Base-by-base conservation (phyloP, 1,284 basidiomycete genomes). In the Puccinia coronata region DNA sequence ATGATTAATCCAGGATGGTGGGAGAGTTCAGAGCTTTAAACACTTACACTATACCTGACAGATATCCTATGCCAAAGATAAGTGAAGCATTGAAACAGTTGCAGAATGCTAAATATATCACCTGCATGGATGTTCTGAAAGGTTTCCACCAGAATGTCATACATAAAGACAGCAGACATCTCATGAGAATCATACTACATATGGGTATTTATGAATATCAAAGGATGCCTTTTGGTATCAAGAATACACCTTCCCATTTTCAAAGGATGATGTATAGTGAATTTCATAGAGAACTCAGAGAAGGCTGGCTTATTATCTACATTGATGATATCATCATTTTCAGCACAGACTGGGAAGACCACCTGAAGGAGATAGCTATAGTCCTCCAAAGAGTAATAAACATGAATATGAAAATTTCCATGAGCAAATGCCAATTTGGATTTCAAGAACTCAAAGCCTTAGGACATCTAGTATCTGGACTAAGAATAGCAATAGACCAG, bases 311-410 rank as follows among this genome's bases (percentile, higher is more conserved):
- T 23, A 59, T 75, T 2, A 57, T 75, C 1, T 61, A 75, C 28
- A 75, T 75, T 59, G 73, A 75, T 61, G 73, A 75, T 43, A 75
- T 75, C 14, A 75, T 75, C 9, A 61, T 75, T 1, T 75, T 75
- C 25, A 39, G 11, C 23, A 47, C 23, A 1, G 34, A 14, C 0
- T 59, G 47, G 47, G 72, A 74, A 0, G 51, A 74, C 6, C 53
- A 74, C 28, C 0, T 53, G n/a, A 5, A 55, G 1, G 12, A 34
- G 11, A 12, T 57, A 36, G 14, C 12, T 5, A 20, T 53, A 31
- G 51, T 74, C 23, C 36, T 55, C 14, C 23, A 53, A 16, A 74
- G 31, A 74, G 39, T 74, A 5, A 57, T 55, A 8, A 4, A 75
- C 5, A 75, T 75, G 55, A 59, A 59, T 57, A 75, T 75, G 73